Conservation (phyloP, 257 asterid species). For the Petunia axillaris region DNA sequence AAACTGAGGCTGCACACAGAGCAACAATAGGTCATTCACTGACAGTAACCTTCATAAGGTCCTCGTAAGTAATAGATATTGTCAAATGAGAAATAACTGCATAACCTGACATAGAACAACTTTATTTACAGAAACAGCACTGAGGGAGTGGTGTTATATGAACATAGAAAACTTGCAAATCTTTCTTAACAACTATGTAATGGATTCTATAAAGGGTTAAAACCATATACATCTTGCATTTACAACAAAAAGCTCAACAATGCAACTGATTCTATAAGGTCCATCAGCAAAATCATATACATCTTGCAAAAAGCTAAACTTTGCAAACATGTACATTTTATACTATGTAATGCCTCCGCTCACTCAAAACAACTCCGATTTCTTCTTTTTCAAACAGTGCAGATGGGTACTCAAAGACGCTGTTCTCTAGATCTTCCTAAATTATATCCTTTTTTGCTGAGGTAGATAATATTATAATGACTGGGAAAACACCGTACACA, state of each 20-base stretch:
- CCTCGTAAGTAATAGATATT: not conserved
- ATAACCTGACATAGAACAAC: not conserved
- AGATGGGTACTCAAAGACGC: not conserved
- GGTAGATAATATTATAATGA: too few relatives aligned
- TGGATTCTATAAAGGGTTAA: slow-evolving; percentile 14
- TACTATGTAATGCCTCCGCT: not conserved
- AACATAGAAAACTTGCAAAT: not conserved
- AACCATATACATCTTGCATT: slow-evolving; percentile 2
- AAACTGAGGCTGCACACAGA: not conserved
- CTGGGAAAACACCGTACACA: too few relatives aligned
- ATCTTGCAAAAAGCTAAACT: not conserved
- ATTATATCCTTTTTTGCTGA: not conserved
- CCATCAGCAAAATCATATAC: not conserved
- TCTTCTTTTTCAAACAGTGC: not conserved
- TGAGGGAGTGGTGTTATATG: not conserved
- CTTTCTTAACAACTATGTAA: not conserved
- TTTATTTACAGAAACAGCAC: not conserved
- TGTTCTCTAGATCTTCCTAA: slow-evolving; percentile 11
- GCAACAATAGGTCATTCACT: not conserved
- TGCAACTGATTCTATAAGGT: not conserved
- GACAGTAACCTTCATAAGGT: slow-evolving; percentile 10
- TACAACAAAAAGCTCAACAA: slow-evolving; percentile 12
- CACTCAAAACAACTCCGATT: not conserved
- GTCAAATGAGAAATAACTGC: not conserved
- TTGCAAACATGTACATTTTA: slow-evolving; percentile 13